phyloP scores from a whole-genome alignment of 2,329 filamentous ascomycete genomes.

The Calonectria pteridis region DNA sequence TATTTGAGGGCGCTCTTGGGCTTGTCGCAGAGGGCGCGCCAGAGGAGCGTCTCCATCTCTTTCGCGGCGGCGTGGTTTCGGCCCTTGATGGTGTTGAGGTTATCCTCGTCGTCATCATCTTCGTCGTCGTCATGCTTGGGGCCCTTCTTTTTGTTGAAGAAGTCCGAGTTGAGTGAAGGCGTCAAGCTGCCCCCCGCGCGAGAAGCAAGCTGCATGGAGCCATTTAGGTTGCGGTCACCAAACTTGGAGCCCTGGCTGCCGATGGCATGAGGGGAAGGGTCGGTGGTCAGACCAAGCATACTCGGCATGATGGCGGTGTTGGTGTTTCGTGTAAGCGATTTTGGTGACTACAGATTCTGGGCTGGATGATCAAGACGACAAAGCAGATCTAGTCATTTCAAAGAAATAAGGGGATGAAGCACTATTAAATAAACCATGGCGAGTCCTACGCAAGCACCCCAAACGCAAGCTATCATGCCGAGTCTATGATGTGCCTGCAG shows the following conservation, averaged over 20 bases:
- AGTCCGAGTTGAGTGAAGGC: slow-evolving; percentile 43
- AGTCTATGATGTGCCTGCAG: slow-evolving; percentile 37
- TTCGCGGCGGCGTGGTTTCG: slow-evolving; percentile 43
- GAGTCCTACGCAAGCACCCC: slow-evolving; percentile 26
- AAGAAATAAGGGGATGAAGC: neutral
- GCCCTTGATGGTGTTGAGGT: slow-evolving; percentile 45
- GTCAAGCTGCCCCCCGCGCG: slow-evolving; percentile 31
- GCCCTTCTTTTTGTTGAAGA: slow-evolving; percentile 38
- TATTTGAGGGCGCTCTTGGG: slow-evolving; percentile 45
- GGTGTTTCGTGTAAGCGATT: neutral
- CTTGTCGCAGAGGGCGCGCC: slow-evolving; percentile 47
- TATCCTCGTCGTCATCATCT: slow-evolving; percentile 37
- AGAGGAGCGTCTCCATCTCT: slow-evolving; percentile 47
- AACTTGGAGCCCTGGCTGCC: slow-evolving; percentile 33
- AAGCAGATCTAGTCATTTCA: neutral
- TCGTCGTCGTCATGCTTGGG: slow-evolving; percentile 42
- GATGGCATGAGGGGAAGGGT: slow-evolving; percentile 41
- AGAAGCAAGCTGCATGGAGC: slow-evolving; percentile 38
- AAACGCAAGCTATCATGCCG: slow-evolving; percentile 10
- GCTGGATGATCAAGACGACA: neutral
- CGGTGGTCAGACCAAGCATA: slow-evolving; percentile 45
- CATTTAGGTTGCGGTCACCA: slow-evolving; percentile 23
- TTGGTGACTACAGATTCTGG: neutral
- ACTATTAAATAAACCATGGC: slow-evolving; percentile 8
- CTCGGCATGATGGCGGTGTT: slow-evolving; percentile 41